Percentiles rank a stretch among this genome's conserved stretches.
phyloP scores from a whole-genome alignment of 805 yeast genomes.

The Yarrowia deformans region DNA sequence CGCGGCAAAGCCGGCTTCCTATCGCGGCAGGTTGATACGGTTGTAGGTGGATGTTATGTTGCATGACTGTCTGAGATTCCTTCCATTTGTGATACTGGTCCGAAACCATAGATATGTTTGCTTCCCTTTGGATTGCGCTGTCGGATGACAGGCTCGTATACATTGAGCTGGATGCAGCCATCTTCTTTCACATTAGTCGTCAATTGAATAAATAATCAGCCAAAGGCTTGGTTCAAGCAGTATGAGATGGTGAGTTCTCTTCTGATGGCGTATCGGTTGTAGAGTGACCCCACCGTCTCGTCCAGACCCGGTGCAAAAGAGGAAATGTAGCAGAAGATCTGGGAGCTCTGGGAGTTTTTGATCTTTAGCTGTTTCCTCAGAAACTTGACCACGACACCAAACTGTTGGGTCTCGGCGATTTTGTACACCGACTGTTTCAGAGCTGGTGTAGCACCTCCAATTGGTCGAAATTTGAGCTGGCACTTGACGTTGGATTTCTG shows the following conservation, averaged over 20 bases:
- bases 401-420: constrained; percentile 56
- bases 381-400: constrained; percentile 57
- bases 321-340: constrained; percentile 52
- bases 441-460: constrained; percentile 59
- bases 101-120: background rate
- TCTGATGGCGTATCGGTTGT: constrained; percentile 46
- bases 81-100: background rate
- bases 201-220: constrained; percentile 42
- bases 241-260: constrained; percentile 49
- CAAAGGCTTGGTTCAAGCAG: constrained; percentile 51
- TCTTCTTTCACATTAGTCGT: constrained; percentile 6
- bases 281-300: constrained; percentile 49
- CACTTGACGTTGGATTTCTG: constrained; percentile 29
- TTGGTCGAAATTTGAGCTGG: constrained; percentile 58
- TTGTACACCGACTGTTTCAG: constrained; percentile 57
- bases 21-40: constrained; percentile 6
- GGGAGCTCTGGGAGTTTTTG: constrained; percentile 44
- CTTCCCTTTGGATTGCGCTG: background rate
- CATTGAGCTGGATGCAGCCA: background rate
- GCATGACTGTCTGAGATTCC: background rate
- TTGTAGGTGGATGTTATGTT: background rate
- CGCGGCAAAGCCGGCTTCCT: background rate
- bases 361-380: constrained; percentile 52
- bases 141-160: background rate
- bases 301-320: constrained; percentile 55